These are phyloP conservation scores for Tolypocladium ovalisporum DNA, from an alignment of 2,329 filamentous ascomycete genomes.

Conservation along the genomic window DNA sequence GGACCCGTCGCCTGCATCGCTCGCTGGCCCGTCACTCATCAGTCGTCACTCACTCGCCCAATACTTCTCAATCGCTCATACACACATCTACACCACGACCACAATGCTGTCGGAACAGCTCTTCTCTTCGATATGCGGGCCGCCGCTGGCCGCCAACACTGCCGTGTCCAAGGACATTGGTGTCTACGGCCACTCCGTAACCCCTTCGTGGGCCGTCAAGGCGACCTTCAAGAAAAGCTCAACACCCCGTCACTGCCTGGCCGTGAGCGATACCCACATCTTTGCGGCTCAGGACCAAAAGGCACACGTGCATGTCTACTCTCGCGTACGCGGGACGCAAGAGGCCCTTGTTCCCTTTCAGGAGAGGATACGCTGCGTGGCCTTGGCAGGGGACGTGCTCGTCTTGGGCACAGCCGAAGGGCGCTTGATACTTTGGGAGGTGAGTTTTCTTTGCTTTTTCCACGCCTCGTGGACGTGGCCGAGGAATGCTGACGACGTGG, in stretches of 20 bases:
- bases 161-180: conserved; percentile 67
- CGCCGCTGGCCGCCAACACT: conserved; percentile 49
- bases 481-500: not conserved
- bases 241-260: conserved; percentile 66
- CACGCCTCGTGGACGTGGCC: conserved; percentile 3
- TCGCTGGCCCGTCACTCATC: not conserved
- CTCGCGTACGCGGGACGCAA: conserved; percentile 69
- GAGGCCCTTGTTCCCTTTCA: conserved; percentile 82
- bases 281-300: conserved; percentile 90
- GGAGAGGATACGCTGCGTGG: conserved; percentile 72
- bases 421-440: conserved; percentile 87
- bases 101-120: conserved; percentile 50
- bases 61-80: not conserved
- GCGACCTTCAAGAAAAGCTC: conserved; percentile 87
- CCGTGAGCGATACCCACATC: conserved; percentile 69
- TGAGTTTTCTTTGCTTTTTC: conserved; percentile 27
- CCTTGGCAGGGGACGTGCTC: conserved; percentile 61
- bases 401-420: conserved; percentile 77
- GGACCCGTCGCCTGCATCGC: not conserved
- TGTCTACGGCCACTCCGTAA: conserved; percentile 75
- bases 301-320: conserved; percentile 88
- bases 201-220: conserved; percentile 65
- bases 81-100: not conserved
- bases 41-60: not conserved
- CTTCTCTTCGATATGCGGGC: conserved; percentile 46